Percentiles rank a stretch among this genome's conserved stretches.
Conservation (phyloP, 129 eudicot species). For the Ambrosia artemisiifolia region DNA sequence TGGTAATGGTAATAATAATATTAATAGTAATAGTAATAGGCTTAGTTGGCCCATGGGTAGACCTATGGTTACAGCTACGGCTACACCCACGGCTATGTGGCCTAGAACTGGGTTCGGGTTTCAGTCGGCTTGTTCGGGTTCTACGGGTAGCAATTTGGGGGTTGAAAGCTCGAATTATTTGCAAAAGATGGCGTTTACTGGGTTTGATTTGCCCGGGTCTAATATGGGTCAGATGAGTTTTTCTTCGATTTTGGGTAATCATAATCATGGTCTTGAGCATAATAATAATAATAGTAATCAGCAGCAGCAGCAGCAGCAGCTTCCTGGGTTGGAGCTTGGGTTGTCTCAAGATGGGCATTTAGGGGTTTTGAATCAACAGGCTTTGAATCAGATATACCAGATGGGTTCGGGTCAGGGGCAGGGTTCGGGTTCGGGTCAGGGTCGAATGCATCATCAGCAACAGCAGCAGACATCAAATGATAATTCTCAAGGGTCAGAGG, state of each 20-base stretch:
- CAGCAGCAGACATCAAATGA: conserved; percentile 42
- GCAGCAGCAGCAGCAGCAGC: conserved; percentile 23
- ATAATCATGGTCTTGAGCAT: conserved; percentile 5
- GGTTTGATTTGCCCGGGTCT: conserved; percentile 47
- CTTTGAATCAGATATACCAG: conserved; percentile 55
- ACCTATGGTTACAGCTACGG: conserved; percentile 26
- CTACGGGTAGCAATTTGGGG: conserved; percentile 25
- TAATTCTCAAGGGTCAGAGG: conserved; percentile 53
- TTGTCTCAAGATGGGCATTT: conserved; percentile 63
- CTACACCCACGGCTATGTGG: conserved; percentile 37
- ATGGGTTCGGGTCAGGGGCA: conserved; percentile 24
- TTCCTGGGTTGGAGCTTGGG: conserved; percentile 76
- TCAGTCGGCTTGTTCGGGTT: conserved; percentile 19
- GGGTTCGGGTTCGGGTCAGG: conserved; percentile 18
- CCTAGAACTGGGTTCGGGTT: conserved; percentile 45
- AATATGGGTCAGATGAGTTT: conserved; percentile 33
- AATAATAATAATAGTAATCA: neutral
- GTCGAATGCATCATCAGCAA: conserved; percentile 23
- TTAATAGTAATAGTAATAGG: neutral
- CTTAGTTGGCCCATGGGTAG: conserved; percentile 34
- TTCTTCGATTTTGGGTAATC: conserved; percentile 32
- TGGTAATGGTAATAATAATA: conserved; percentile 1
- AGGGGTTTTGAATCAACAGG: conserved; percentile 54
- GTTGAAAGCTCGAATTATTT: conserved; percentile 33
- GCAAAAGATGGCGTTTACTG: conserved; percentile 51